Conservation (phyloP, 208 protist species). For the Trypanosoma cruzi region DNA sequence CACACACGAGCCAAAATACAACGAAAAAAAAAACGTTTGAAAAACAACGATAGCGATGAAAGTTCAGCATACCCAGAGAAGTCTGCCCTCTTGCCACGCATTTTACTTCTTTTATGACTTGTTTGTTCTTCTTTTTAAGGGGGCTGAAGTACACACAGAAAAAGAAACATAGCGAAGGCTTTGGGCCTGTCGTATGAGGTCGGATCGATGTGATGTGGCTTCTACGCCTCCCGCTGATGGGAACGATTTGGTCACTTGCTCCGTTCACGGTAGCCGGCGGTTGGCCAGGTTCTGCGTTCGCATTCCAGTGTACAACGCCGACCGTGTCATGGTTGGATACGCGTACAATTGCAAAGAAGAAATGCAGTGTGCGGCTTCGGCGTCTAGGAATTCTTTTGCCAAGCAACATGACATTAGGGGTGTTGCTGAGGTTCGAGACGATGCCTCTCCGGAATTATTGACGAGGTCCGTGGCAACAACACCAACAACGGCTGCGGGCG, state of each 20-base stretch:
- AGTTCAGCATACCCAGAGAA: background rate
- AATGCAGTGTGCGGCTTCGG: conserved; percentile 32
- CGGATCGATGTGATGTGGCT: conserved; percentile 7
- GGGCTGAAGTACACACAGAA: too few species aligned
- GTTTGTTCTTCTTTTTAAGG: background rate
- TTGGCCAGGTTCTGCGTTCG: conserved; percentile 50
- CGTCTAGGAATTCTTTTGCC: background rate
- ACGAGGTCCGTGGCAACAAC: background rate
- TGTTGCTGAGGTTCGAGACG: conserved; percentile 4
- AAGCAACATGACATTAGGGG: background rate
- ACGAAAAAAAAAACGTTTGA: background rate
- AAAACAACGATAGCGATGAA: background rate
- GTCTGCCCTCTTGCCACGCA: too few species aligned
- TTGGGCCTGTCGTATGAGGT: conserved; percentile 13
- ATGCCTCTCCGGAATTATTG: conserved; percentile 5
- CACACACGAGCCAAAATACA: background rate
- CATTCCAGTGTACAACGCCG: conserved; percentile 62
- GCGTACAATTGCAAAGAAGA: conserved; percentile 54
- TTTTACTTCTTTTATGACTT: background rate
- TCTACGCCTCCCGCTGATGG: conserved; percentile 7
- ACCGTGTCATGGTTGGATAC: conserved; percentile 61
- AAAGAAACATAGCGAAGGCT: background rate
- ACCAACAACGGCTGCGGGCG: background rate
- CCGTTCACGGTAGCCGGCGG: conserved; percentile 49
- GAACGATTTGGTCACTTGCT: conserved; percentile 54